Base-by-base conservation (phyloP, 1,139 yeast genomes). In the Blastobotrys illinoisensis region DNA sequence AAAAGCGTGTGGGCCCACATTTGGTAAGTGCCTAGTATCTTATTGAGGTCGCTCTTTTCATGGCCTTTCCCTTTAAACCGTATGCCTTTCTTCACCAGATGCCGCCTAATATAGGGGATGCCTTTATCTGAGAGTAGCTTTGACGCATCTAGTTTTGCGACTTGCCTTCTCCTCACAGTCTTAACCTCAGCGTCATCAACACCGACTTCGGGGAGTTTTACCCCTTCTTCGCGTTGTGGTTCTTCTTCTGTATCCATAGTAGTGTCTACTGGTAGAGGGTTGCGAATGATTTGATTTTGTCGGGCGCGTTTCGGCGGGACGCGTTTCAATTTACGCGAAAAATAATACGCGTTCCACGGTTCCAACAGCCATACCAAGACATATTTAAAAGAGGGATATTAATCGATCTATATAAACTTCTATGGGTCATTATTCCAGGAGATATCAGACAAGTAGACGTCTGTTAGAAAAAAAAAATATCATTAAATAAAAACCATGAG, bases 1-100 rank as follows among this genome's bases (percentile, higher is more conserved):
- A 80, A 88, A 52, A 88, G 66, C 4, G 83, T 80, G 67, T 88
- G 96, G 24, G 91, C 90, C 96, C 96, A 88, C 32, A 88, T 68
- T 69, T 88, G 95, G 69, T 88, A 88, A 63, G 81, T 82, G 58
- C 80, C 82, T 24, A 88, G 71, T 1, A 88, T 73, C 47, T 73
- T 71, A 7, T 73, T 67, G 52, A 81, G 64, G 60, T 81, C 82
- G 18, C 75, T 74, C 54, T 73, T 61, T 56, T 71, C 76, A 49
- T 70, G 67, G 4, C 76, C 76, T 47, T 65, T 67, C n/a, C 76
- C 76, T 49, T 70, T 71, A 56, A 73, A 65, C 47, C 60, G 56
- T 21, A 73, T 52, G 21, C 60, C 56, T 40, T 59, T 60, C 0
- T 66, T 59, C 14, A 50, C 44, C 11, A 69, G 60, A n/a, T 58